Conservation (phyloP, 1,284 basidiomycete species). For the Pulchroboletus neoregius region DNA sequence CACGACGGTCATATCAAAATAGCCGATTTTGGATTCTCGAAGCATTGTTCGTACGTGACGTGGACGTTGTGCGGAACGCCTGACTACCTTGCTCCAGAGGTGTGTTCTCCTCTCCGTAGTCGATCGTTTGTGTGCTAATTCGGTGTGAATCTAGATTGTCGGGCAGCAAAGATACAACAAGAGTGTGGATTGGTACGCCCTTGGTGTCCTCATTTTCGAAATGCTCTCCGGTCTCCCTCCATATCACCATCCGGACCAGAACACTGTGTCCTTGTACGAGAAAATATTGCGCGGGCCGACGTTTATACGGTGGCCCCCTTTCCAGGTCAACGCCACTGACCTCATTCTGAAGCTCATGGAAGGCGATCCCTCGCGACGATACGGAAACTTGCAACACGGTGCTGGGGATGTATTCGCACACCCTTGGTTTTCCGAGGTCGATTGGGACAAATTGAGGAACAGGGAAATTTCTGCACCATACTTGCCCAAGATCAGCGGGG, state of each 20-base stretch:
- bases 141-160: slow-evolving; percentile 54
- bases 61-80: slow-evolving; percentile 99
- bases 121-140: slow-evolving; percentile 1
- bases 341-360: slow-evolving; percentile 90
- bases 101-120: slow-evolving; percentile 27
- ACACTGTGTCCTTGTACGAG: slow-evolving; percentile 70
- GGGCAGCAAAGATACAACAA: slow-evolving; percentile 94
- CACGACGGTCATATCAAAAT: slow-evolving; percentile 97
- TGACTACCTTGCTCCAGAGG: slow-evolving; percentile 93
- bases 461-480: slow-evolving; percentile 97
- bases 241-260: slow-evolving; percentile 64
- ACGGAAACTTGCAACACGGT: slow-evolving; percentile 90
- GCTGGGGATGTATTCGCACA: slow-evolving; percentile 94
- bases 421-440: slow-evolving; percentile 96
- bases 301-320: slow-evolving; percentile 87
- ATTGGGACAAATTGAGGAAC: slow-evolving; percentile 83
- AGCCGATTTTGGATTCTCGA: slow-evolving; percentile 98
- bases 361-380: slow-evolving; percentile 85
- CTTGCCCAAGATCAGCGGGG: slow-evolving; percentile 80
- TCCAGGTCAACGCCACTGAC: slow-evolving; percentile 81
- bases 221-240: slow-evolving; percentile 90
- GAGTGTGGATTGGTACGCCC: slow-evolving; percentile 97
- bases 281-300: slow-evolving; percentile 76
- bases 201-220: slow-evolving; percentile 96
- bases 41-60: slow-evolving; percentile 84